Conservation (phyloP, 306 rosid genomes). For the Clitoria ternatea region DNA sequence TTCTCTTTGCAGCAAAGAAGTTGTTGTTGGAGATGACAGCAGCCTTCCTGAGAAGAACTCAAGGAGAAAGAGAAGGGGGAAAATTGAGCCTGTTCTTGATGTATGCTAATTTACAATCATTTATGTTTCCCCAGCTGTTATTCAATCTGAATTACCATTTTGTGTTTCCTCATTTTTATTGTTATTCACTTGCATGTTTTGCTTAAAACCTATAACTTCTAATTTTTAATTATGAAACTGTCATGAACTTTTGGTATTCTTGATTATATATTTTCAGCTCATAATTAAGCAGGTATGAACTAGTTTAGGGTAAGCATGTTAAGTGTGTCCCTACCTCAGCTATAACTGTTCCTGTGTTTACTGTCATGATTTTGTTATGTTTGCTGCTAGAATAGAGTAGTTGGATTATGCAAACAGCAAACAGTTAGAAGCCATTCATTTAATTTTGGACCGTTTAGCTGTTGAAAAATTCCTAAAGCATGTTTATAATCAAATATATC, state of each 20-base stretch:
- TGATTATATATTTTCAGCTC: no score
- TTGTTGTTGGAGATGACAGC: constrained; percentile 21
- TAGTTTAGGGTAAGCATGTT: neutral
- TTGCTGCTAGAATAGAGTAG: constrained; percentile 5
- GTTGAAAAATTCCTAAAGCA: constrained; percentile 13
- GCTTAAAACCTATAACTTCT: no score
- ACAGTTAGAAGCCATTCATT: neutral
- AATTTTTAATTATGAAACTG: no score
- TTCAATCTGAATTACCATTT: no score
- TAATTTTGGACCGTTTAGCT: neutral
- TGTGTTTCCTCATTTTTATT: no score
- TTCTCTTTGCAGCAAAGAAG: neutral
- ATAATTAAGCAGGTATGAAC: neutral
- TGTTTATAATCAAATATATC: neutral
- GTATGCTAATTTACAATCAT: constrained; percentile 28
- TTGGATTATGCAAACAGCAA: neutral
- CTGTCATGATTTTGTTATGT: neutral
- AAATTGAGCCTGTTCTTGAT: constrained; percentile 16
- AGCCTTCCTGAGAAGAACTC: constrained; percentile 9
- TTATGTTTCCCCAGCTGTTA: constrained; percentile 17
- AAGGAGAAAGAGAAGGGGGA: constrained; percentile 29
- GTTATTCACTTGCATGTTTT: no score
- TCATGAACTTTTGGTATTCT: no score
- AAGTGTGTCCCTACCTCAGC: neutral
- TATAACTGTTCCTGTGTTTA: neutral